Evolutionary conservation across 2,329 filamentous ascomycete genomes (phyloP).

Genomic region (Aureobasidium pullulans): DNA sequence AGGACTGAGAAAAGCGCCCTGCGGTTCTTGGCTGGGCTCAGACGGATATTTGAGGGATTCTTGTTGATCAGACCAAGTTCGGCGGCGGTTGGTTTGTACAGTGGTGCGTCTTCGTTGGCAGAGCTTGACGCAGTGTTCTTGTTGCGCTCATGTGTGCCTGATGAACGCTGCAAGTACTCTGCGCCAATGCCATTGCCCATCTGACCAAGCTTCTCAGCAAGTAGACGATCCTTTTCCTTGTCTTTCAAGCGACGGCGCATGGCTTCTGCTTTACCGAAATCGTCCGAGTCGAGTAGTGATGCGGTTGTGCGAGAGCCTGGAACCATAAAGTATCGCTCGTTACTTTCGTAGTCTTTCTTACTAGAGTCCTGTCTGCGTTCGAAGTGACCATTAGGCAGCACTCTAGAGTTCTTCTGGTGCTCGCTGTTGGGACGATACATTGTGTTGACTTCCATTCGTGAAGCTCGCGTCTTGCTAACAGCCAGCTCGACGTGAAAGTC

Average conservation of each 20-base stretch:
- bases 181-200: conserved; percentile 59
- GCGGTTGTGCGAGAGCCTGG: conserved; percentile 42
- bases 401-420: conserved; percentile 15
- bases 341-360: conserved; percentile 28
- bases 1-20: conserved; percentile 27
- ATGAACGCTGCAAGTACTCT: conserved; percentile 56
- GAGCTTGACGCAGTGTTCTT: conserved; percentile 7
- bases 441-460: conserved; percentile 72
- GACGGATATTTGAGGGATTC: conserved; percentile 34
- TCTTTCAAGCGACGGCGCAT: conserved; percentile 45
- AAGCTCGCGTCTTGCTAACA: conserved; percentile 60
- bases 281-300: conserved; percentile 58
- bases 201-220: conserved; percentile 60
- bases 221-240: conserved; percentile 64
- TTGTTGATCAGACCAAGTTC: conserved; percentile 38
- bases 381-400: neutral
- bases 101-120: conserved; percentile 16
- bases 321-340: conserved; percentile 19
- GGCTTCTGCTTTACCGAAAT: conserved; percentile 40
- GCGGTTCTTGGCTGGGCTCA: conserved; percentile 38
- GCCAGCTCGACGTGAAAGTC: conserved; percentile 86
- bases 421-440: conserved; percentile 34
- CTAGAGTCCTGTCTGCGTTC: neutral
- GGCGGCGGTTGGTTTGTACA: conserved; percentile 22
- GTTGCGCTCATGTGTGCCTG: conserved; percentile 9